Evolutionary conservation across 345 rosid species (phyloP).

Genomic region (Lepidium sativum): DNA sequence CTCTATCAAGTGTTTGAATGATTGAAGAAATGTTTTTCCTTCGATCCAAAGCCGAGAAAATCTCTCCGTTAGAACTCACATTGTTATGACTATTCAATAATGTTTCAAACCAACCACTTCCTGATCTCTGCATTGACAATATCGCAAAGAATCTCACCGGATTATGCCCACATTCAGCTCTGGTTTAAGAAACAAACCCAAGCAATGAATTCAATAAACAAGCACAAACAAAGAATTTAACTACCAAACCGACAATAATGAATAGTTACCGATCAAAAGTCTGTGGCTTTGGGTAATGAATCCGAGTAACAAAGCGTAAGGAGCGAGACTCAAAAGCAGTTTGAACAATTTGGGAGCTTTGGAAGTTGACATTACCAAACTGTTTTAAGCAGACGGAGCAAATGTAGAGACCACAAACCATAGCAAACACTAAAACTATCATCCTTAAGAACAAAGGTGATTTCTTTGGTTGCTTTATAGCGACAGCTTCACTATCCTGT

Average conservation of each 20-base stretch:
- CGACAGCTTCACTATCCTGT: conserved; percentile 51
- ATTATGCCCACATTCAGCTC: conserved; percentile 69
- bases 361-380: conserved; percentile 33
- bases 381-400: conserved; percentile 63
- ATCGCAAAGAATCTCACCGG: conserved; percentile 83
- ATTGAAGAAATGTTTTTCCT: conserved; percentile 62
- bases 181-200: conserved; percentile 2
- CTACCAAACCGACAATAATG: too few relatives aligned
- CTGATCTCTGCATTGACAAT: conserved; percentile 94
- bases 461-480: conserved; percentile 62
- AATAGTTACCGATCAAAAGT: conserved; percentile 66
- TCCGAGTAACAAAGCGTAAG: conserved; percentile 25
- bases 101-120: conserved; percentile 98
- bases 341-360: conserved; percentile 40
- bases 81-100: conserved; percentile 84
- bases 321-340: conserved; percentile 18
- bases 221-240: too few relatives aligned
- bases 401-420: conserved; percentile 63
- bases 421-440: conserved; percentile 57
- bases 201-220: too few relatives aligned
- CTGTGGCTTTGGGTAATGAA: conserved; percentile 76
- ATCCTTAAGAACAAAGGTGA: conserved; percentile 65
- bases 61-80: conserved; percentile 94
- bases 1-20: conserved; percentile 54
- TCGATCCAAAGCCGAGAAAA: conserved; percentile 55